Evolutionary conservation across 208 protist genomes (phyloP), one percentile per base, ranked within the genome.

Genomic region (Leishmania lainsoni): DNA sequence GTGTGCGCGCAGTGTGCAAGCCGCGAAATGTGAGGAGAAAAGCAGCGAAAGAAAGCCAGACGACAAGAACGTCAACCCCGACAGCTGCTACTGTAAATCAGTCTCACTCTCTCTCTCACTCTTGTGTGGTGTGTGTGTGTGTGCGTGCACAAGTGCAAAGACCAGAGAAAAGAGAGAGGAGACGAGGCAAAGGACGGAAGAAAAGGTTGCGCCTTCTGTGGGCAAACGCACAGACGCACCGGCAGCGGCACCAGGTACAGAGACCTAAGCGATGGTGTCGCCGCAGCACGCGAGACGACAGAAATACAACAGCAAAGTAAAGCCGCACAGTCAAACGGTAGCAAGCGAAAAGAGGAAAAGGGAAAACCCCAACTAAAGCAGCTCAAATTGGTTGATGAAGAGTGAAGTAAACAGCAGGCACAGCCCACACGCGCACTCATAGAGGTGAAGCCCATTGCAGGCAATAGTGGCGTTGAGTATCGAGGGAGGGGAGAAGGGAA

Each of bases 111-210:
- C 22, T 26, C 56, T 61, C 56, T 26, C 56, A 5, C 22, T 26
- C 22, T 26, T n/a, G n/a, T n/a, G n/a, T n/a, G n/a, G 5, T 26
- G 5, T 45, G 32, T 70, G 65, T 70, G 29, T 45, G 65, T 45
- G 65, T 68, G 12, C 45, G 65, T 45, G 65, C 12, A 26, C 35
- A 4, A 45, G 65, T 29, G 32, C 65, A 32, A 32, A 78, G 26
- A 35, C 12, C 5, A 81, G 54, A 75, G 22, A 75, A n/a, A 68
- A 75, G 22, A 68, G 20, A 56, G 35, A 32, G 56, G 42, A 61
- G 26, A 63, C 22, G 2, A 63, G 26, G 58, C 5, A 63, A 29
- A 63, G 29, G 42, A 45, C 42, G 42, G 42, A 14, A 14, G 32
- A 3, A 16, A 8, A 29, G 0, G 26, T n/a, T 14, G 26, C 22